phyloP scores from a whole-genome alignment of 306 rosid species.

The Cucurbita argyrosperma region DNA sequence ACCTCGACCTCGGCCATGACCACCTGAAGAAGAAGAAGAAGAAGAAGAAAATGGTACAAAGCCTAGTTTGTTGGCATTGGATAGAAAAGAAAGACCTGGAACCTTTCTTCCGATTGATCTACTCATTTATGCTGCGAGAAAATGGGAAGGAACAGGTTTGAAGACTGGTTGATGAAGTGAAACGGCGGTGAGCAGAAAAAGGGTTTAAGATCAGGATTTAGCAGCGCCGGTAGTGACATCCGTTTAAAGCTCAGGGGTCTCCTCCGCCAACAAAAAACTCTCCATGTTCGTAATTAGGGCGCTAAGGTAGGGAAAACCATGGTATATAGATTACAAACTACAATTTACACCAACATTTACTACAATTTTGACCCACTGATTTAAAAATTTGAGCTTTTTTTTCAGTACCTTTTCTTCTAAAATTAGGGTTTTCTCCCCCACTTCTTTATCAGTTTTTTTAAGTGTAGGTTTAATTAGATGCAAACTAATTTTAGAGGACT shows the following conservation, averaged over 20 bases:
- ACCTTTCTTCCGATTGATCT: constrained; percentile 41
- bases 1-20: constrained; percentile 26
- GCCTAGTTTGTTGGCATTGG: constrained; percentile 31
- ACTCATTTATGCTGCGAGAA: constrained; percentile 30
- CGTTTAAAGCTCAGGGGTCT: not conserved
- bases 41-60: constrained; percentile 52
- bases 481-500: no score
- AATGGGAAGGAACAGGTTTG: not conserved
- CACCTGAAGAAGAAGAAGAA: constrained; percentile 36
- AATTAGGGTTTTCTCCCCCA: no score
- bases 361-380: not conserved
- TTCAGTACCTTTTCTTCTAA: no score
- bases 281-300: not conserved
- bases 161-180: not conserved
- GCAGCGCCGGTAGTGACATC: not conserved
- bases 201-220: not conserved
- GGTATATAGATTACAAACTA: no score
- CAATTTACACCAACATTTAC: not conserved
- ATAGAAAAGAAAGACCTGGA: constrained; percentile 14
- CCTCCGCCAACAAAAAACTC: not conserved
- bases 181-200: not conserved
- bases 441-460: no score
- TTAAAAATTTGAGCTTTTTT: no score
- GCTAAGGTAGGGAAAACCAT: not conserved
- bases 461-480: no score